Evolutionary conservation across 257 asterid species (phyloP).

Genomic region (Plantago elongata): DNA sequence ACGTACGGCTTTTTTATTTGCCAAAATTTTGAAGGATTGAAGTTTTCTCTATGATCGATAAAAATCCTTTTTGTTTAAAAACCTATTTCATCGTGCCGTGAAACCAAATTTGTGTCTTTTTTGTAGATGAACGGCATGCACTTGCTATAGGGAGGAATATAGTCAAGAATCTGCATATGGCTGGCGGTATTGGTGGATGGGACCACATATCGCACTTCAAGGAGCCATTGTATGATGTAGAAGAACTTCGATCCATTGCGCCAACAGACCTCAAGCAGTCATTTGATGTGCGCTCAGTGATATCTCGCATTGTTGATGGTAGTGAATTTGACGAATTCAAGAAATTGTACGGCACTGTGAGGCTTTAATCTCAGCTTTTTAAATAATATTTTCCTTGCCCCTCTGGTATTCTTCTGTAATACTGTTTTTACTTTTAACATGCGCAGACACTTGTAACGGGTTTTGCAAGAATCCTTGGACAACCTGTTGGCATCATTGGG

Average conservation of each 20-base stretch:
- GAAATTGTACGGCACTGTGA: slow-evolving; percentile 98
- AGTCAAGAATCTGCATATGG: slow-evolving; percentile 81
- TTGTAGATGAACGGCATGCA: slow-evolving; percentile 88
- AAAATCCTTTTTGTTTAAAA: slow-evolving; percentile 1
- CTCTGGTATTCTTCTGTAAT: slow-evolving; percentile 9
- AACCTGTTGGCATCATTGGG: slow-evolving; percentile 93
- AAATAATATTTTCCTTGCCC: slow-evolving; percentile 2
- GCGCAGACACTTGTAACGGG: slow-evolving; percentile 93
- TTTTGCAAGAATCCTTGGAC: slow-evolving; percentile 83
- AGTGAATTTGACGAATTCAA: slow-evolving; percentile 98
- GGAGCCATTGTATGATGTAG: slow-evolving; percentile 77
- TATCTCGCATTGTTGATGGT: slow-evolving; percentile 88
- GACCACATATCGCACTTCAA: slow-evolving; percentile 40
- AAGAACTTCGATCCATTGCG: slow-evolving; percentile 85
- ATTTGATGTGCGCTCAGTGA: slow-evolving; percentile 73
- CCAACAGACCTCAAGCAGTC: slow-evolving; percentile 91
- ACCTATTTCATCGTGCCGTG: slow-evolving; percentile 22
- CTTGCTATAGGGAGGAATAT: slow-evolving; percentile 92
- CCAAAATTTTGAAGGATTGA: slow-evolving; percentile 2
- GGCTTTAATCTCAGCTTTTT: slow-evolving; percentile 30
- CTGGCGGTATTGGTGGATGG: slow-evolving; percentile 45
- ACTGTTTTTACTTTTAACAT: slow-evolving; percentile 13
- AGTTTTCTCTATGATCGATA: slow-evolving; percentile 4
- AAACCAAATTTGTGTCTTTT: slow-evolving; percentile 16
- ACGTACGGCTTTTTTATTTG: neutral